phyloP scores from a whole-genome alignment of 441 rosid species.

The Metrosideros polymorpha region DNA sequence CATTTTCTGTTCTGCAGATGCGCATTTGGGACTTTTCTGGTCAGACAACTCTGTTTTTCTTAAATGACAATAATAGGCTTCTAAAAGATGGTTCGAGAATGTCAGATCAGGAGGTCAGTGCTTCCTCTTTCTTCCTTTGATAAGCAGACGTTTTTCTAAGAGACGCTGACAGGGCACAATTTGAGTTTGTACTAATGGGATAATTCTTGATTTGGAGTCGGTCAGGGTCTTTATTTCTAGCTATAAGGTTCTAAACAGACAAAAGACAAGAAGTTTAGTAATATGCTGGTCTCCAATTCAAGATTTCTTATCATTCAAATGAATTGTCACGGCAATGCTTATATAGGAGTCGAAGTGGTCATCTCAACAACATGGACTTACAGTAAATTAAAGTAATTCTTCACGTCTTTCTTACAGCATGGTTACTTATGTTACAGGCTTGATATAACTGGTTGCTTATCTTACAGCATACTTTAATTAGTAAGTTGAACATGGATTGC shows the following conservation, averaged over 20 bases:
- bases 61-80: slow-evolving; percentile 35
- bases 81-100: slow-evolving; percentile 35
- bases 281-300: neutral
- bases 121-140: neutral
- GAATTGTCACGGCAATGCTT: neutral
- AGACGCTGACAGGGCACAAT: neutral
- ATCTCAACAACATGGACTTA: neutral
- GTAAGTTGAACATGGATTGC: neutral
- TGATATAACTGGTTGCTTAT: neutral
- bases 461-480: neutral
- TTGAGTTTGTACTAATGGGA: neutral
- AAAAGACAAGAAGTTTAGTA: neutral
- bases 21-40: slow-evolving; percentile 80
- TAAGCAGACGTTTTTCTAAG: neutral
- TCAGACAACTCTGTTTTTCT: slow-evolving; percentile 42
- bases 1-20: slow-evolving; percentile 30
- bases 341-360: neutral
- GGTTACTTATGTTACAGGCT: neutral
- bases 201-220: neutral
- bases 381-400: neutral
- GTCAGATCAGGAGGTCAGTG: slow-evolving; percentile 59
- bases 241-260: neutral
- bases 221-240: neutral
- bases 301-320: neutral
- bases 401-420: neutral